Evolutionary conservation across 73 alveolate genomes (phyloP), one percentile per base, ranked within the genome.

Genomic region (Paramecium pentaurelia): DNA sequence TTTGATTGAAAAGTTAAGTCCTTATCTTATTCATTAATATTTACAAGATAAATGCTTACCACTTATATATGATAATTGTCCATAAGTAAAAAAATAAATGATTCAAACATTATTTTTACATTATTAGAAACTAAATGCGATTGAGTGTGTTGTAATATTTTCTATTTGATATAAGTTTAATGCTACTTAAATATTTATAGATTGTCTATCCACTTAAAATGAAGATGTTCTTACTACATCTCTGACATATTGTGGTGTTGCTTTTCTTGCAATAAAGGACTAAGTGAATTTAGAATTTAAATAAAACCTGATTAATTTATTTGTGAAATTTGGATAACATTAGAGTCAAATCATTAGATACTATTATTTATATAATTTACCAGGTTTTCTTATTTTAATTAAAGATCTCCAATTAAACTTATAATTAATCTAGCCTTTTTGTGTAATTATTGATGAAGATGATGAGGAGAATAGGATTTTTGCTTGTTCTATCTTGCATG

Each of bases 201-300:
- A 64, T 64, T 32, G 84, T 12, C 14, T 64, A 64, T 64, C 84
- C 45, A 64, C 84, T 32, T 64, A 28, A 7, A 64, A 64, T 64
- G 84, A 64, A 32, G 84, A 64, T 64, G 84, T 64, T 64, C 84
- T 64, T 64, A 4, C 84, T 64, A 64, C 84, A 64, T 64, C 84
- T 64, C 84, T 64, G 28, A 32, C 42, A 28, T 64, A 64, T 42
- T 32, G 91, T 80, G 91, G 91, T 20, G 37, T 22, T 40, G 91
- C 77, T 8, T 80, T 27, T 18, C 37, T 25, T 27, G 71, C 77
- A 45, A 42, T 80, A 42, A 22, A 22, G 14, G 91, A 47, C 8
- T n/a, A 32, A 75, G 88, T 45, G 1, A 42, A 20, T 47, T 34
- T 32, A 20, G 91, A 80, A 28, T 80, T 80, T 27, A 25, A 27